phyloP scores from a whole-genome alignment of 805 yeast genomes.

The Candida nitratophila region DNA sequence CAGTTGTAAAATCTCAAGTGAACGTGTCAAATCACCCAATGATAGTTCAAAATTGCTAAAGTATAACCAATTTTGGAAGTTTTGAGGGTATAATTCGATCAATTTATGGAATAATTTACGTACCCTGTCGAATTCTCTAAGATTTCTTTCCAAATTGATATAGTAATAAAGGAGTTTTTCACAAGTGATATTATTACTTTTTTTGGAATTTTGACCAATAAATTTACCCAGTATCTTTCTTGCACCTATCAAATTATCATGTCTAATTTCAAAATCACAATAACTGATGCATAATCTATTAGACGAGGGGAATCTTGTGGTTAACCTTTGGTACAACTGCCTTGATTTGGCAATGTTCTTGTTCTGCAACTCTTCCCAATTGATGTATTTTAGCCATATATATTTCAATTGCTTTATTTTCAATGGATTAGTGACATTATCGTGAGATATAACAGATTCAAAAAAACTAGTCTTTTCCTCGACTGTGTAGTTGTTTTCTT shows the following conservation, averaged over 20 bases:
- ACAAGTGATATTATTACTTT: too few species aligned
- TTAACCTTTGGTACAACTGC: slow-evolving; percentile 40
- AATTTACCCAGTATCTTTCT: slow-evolving; percentile 67
- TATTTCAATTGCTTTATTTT: slow-evolving; percentile 42
- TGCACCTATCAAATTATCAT: slow-evolving; percentile 41
- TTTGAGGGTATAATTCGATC: slow-evolving; percentile 40
- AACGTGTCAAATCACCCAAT: slow-evolving; percentile 63
- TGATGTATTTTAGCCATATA: slow-evolving; percentile 62
- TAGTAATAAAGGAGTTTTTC: slow-evolving; percentile 54
- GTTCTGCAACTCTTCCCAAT: slow-evolving; percentile 47
- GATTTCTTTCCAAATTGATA: slow-evolving; percentile 54
- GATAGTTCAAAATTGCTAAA: slow-evolving; percentile 64
- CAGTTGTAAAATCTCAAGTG: slow-evolving; percentile 53
- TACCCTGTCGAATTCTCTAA: slow-evolving; percentile 78
- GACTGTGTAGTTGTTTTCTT: slow-evolving; percentile 7
- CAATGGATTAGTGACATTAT: too few species aligned
- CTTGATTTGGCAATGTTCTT: slow-evolving; percentile 41
- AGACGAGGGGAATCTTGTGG: slow-evolving; percentile 40
- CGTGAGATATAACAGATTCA: too few species aligned
- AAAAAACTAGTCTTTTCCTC: slow-evolving; percentile 5
- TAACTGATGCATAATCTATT: slow-evolving; percentile 59
- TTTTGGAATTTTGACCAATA: slow-evolving; percentile 55
- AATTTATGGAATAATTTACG: slow-evolving; percentile 64
- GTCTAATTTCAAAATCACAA: slow-evolving; percentile 70
- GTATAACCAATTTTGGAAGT: slow-evolving; percentile 45